Evolutionary conservation across 257 asterid genomes (phyloP), one percentile per base, ranked within the genome.

Genomic region (Plectranthus barbatus): DNA sequence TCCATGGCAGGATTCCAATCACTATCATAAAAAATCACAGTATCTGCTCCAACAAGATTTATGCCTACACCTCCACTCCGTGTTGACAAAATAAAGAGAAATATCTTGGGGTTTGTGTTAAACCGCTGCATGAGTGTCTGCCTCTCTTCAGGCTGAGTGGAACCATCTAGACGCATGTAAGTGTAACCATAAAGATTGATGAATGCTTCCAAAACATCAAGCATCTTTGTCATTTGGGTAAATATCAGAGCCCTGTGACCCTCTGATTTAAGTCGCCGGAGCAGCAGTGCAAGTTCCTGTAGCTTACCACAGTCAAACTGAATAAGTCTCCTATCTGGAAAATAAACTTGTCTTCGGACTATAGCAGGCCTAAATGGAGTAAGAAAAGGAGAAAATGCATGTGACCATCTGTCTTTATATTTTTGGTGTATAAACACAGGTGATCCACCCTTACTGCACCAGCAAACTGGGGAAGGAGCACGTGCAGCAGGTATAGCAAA

Each of bases 1-100:
- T 93, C 99, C 99, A 93, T 93, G 57, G 99, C 99, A 50, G 99
- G 99, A 80, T 93, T 93, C 99, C 99, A 93, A 84, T 93, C 99
- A 66, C 99, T 93, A 55, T 93, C 99, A 65, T 93, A 93, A 77
- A 90, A 93, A 68, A 93, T 93, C 12, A 90, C 99, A 21, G 97
- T 93, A 77, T 90, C 99, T 37, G 99, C 99, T 60, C 99, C 99
- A 48, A 93, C 96, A 68, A 93, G 84, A 73, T 93, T 93, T 76
- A 93, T 87, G 75, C 99, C 99, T 65, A 93, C 99, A 71, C 97
- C 99, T 61, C 99, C 99, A 73, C 97, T 93, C 24, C 99, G 92
- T 24, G 99, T 93, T 57, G 99, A 93, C 78, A 93, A 81, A 74
- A 93, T 93, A 70, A 93, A 93, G 53, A 90, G 94, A 73, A 93